Conservation (phyloP, 2,329 filamentous ascomycete genomes). For the Aureobasidium sp. region DNA sequence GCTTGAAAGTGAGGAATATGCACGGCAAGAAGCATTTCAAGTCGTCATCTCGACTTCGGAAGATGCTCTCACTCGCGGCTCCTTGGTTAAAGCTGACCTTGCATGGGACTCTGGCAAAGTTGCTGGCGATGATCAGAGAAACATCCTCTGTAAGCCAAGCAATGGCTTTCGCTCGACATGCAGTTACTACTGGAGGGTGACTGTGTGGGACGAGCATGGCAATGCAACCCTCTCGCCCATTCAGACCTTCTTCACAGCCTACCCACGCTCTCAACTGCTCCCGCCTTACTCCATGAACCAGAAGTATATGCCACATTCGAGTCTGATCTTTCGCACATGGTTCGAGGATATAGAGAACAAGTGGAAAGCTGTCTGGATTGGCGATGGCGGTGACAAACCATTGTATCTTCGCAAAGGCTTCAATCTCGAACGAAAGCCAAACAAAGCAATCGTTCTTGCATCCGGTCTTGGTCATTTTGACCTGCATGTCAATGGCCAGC, state of each 20-base stretch:
- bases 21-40: conserved; percentile 31
- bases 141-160: conserved; percentile 27
- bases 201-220: conserved; percentile 33
- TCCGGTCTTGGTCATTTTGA: conserved; percentile 38
- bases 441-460: conserved; percentile 32
- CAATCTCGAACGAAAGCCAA: conserved; percentile 26
- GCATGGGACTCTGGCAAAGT: conserved; percentile 25
- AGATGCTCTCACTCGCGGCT: neutral
- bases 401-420: conserved; percentile 35
- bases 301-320: conserved; percentile 35
- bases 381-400: conserved; percentile 36
- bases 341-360: conserved; percentile 36
- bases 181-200: conserved; percentile 34
- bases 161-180: conserved; percentile 33
- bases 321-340: conserved; percentile 38
- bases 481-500: conserved; percentile 32
- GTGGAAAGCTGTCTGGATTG: conserved; percentile 38
- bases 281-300: conserved; percentile 40
- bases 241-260: conserved; percentile 37
- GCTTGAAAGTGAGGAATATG: conserved; percentile 27
- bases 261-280: conserved; percentile 31
- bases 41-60: conserved; percentile 20
- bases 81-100: neutral
- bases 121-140: conserved; percentile 23
- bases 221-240: conserved; percentile 22